phyloP scores from a whole-genome alignment of 805 yeast species.

The Cyberlindnera euphorbiae region DNA sequence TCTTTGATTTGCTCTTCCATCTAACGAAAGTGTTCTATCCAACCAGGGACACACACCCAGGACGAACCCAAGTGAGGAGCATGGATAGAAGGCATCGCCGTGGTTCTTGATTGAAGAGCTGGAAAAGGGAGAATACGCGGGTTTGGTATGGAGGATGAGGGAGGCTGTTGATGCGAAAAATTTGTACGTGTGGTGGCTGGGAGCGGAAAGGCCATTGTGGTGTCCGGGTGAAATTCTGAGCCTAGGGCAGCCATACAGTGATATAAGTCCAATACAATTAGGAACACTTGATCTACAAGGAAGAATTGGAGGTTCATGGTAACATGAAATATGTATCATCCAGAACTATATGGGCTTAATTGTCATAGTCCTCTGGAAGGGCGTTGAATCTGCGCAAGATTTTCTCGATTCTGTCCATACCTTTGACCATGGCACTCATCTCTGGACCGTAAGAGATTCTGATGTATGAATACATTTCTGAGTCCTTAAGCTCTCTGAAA shows the following conservation, averaged over 20 bases:
- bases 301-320: no score
- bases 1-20: constrained; percentile 26
- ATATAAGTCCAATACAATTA: no score
- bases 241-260: not conserved
- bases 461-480: constrained; percentile 55
- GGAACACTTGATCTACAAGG: no score
- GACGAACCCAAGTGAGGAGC: constrained; percentile 29
- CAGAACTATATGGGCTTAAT: no score
- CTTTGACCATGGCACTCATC: constrained; percentile 41
- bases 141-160: not conserved
- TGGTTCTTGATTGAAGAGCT: constrained; percentile 17
- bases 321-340: no score
- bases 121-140: not conserved
- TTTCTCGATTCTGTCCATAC: constrained; percentile 57
- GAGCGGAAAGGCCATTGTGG: not conserved
- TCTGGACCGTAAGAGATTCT: constrained; percentile 61
- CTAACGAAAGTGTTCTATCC: constrained; percentile 27
- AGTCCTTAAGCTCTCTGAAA: constrained; percentile 44
- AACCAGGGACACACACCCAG: constrained; percentile 26
- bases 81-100: constrained; percentile 25
- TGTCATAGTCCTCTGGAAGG: constrained; percentile 30
- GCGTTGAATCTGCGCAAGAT: constrained; percentile 41
- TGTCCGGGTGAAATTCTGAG: constrained; percentile 1
- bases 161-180: not conserved
- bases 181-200: no score